phyloP scores from a whole-genome alignment of 306 rosid species.

The Gastrolobium villosum region DNA sequence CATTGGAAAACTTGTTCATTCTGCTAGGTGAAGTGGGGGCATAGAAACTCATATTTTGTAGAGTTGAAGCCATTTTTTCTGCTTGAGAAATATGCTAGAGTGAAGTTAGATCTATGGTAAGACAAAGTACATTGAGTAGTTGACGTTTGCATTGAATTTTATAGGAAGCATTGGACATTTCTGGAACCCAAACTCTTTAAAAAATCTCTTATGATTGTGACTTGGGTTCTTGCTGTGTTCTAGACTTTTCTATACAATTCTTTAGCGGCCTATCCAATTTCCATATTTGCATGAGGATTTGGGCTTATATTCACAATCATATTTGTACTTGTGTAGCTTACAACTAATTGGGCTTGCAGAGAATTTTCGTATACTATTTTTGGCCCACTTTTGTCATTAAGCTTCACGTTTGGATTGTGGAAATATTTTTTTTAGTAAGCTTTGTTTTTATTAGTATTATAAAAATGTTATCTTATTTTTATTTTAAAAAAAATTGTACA shows the following conservation, averaged over 20 bases:
- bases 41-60: conserved; percentile 39
- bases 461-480: too few relatives aligned
- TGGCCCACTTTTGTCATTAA: neutral
- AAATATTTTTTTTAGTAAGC: too few relatives aligned
- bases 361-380: neutral
- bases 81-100: neutral
- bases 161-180: conserved; percentile 47
- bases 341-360: neutral
- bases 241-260: conserved; percentile 43
- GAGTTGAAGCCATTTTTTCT: conserved; percentile 37
- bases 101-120: neutral
- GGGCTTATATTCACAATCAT: neutral
- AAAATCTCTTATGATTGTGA: conserved; percentile 16
- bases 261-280: neutral
- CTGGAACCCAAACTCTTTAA: conserved; percentile 31
- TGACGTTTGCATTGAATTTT: conserved; percentile 36
- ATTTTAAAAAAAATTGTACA: too few relatives aligned
- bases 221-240: conserved; percentile 26
- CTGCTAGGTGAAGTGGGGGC: conserved; percentile 40
- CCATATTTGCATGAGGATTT: conserved; percentile 17
- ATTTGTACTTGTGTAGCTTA: neutral
- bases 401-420: neutral
- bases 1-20: conserved; percentile 32
- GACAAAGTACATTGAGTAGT: neutral
- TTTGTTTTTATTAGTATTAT: too few relatives aligned